Conservation (phyloP, 148 eudicot genomes). For the Silene conica region DNA sequence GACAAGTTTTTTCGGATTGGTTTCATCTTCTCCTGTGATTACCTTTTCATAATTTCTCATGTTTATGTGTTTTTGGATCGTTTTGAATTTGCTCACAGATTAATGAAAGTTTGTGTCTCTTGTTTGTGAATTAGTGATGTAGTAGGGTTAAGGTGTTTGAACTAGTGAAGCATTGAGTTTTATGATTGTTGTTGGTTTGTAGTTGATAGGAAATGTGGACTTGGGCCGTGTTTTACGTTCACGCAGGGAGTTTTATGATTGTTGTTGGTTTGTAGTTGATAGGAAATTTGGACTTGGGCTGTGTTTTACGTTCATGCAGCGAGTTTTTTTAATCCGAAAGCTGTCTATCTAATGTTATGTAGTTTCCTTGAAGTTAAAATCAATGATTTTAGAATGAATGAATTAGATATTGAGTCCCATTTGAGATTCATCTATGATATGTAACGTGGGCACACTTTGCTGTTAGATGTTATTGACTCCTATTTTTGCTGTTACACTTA, state of each 20-base stretch:
- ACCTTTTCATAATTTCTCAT: constrained; percentile 25
- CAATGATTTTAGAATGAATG: background rate
- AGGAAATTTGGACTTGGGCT: background rate
- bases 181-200: background rate
- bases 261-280: background rate
- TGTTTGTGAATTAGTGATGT: background rate
- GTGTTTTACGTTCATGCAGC: background rate
- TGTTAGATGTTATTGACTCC: background rate
- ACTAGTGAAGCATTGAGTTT: background rate
- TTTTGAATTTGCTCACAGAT: background rate
- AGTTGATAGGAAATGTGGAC: background rate
- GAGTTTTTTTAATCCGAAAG: background rate
- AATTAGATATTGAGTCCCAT: constrained; percentile 5
- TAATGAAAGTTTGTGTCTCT: constrained; percentile 2
- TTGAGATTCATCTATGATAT: background rate
- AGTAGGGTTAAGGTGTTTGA: background rate
- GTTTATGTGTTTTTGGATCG: no score
- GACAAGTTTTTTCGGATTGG: constrained; percentile 71
- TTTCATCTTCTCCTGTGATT: constrained; percentile 89
- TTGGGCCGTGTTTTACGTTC: background rate
- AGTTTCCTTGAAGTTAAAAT: no score
- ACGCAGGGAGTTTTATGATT: background rate
- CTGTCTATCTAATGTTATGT: no score
- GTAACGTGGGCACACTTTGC: background rate
- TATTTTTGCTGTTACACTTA: constrained; percentile 32